A percentile compares a stretch with the other conserved stretches of the same genome.
Evolutionary conservation across 495 filamentous ascomycete species (phyloP).

Genomic region (Tetracladium setigerum): DNA sequence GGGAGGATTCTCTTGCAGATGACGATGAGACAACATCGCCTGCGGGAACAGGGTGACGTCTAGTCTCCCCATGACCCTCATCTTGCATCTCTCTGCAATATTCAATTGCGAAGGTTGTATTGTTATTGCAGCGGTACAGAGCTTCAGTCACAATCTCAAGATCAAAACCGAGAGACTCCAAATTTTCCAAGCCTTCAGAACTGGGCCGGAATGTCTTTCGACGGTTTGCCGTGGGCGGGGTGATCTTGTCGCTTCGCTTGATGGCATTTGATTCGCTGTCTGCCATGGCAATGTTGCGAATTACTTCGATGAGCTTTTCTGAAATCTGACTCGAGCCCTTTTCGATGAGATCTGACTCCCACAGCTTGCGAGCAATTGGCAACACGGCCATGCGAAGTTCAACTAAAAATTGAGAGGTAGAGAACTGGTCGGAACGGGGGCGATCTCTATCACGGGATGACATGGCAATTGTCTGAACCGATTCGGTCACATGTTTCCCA

Average conservation of each 20-base stretch:
- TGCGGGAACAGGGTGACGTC: conserved; percentile 59
- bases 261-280: conserved; percentile 65
- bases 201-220: conserved; percentile 34
- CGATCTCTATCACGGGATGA: conserved; percentile 44
- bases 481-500: conserved; percentile 71
- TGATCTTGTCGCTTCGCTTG: conserved; percentile 46
- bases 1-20: conserved; percentile 6
- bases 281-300: conserved; percentile 69
- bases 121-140: conserved; percentile 72
- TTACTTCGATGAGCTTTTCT: conserved; percentile 74
- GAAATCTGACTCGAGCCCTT: conserved; percentile 67
- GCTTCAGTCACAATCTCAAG: conserved; percentile 65
- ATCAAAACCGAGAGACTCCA: conserved; percentile 45
- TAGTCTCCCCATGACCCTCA: conserved; percentile 29
- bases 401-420: conserved; percentile 71
- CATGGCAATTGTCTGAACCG: conserved; percentile 57
- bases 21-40: conserved; percentile 17
- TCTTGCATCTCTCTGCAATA: conserved; percentile 57
- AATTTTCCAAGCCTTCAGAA: conserved; percentile 32
- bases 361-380: conserved; percentile 70
- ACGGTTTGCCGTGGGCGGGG: conserved; percentile 22
- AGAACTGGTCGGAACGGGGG: conserved; percentile 58
- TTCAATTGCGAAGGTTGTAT: conserved; percentile 48
- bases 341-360: conserved; percentile 75
- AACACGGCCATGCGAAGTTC: conserved; percentile 79